A percentile compares a stretch with the other conserved stretches of the same genome.
phyloP scores from a whole-genome alignment of 2,329 filamentous ascomycete genomes.

The Calonectria naviculata region DNA sequence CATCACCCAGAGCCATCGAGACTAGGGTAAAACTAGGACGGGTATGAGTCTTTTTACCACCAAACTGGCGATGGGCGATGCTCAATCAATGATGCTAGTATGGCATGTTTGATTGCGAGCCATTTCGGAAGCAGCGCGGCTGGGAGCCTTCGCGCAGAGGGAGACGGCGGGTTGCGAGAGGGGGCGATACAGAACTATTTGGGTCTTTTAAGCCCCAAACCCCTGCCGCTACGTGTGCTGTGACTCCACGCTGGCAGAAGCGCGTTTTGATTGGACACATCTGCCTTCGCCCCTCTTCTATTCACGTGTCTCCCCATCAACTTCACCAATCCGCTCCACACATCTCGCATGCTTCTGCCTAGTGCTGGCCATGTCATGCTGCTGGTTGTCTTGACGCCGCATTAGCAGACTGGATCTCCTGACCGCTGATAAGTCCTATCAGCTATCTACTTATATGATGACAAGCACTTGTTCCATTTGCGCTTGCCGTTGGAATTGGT shows the following conservation, averaged over 20 bases:
- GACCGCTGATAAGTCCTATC: background rate
- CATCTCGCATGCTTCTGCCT: constrained; percentile 12
- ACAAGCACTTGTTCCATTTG: background rate
- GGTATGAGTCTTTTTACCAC: background rate
- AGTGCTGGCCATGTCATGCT: background rate
- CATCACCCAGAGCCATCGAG: constrained; percentile 2
- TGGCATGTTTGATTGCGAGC: constrained; percentile 15
- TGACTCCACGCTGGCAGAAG: constrained; percentile 31
- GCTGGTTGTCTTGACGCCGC: background rate
- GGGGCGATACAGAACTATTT: constrained; percentile 66
- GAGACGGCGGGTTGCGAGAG: constrained; percentile 46
- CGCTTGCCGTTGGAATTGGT: background rate
- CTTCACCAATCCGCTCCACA: constrained; percentile 13
- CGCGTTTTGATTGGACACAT: constrained; percentile 35
- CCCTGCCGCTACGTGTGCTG: constrained; percentile 37
- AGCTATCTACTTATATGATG: background rate
- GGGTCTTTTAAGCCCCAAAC: constrained; percentile 62
- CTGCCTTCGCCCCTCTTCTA: constrained; percentile 8
- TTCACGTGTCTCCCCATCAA: constrained; percentile 20
- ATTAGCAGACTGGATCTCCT: background rate
- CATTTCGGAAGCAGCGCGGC: constrained; percentile 22
- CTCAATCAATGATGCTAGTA: background rate
- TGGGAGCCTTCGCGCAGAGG: constrained; percentile 29
- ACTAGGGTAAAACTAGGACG: constrained; percentile 44
- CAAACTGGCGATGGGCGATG: background rate